phyloP scores from a whole-genome alignment of 176 grass and related monocot genomes.

The Zizania latifolia region DNA sequence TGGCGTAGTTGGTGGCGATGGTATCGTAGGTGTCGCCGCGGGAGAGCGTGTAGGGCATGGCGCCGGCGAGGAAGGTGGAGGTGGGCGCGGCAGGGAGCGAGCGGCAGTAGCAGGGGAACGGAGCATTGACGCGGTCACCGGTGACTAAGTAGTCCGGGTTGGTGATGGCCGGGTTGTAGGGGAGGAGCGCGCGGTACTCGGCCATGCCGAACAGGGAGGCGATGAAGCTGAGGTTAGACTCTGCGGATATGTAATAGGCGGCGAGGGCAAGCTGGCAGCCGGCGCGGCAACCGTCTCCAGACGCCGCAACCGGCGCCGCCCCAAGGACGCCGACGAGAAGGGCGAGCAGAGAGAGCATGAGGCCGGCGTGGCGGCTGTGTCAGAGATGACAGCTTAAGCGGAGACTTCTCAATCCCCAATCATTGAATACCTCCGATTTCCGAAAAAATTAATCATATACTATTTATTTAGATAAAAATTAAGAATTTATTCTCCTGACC shows the following conservation, averaged over 20 bases:
- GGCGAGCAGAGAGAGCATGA: slow-evolving; percentile 1
- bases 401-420: too few species aligned
- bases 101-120: slow-evolving; percentile 55
- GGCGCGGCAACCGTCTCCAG: not conserved
- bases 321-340: not conserved
- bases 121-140: slow-evolving; percentile 32
- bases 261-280: slow-evolving; percentile 50
- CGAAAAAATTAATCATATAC: too few species aligned
- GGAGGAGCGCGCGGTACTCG: not conserved
- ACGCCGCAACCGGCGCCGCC: not conserved
- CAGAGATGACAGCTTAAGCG: too few species aligned
- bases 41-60: slow-evolving; percentile 25
- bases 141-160: slow-evolving; percentile 21
- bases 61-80: slow-evolving; percentile 45
- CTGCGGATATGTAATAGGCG: slow-evolving; percentile 42
- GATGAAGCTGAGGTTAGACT: slow-evolving; percentile 46
- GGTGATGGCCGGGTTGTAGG: slow-evolving; percentile 48
- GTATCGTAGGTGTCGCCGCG: slow-evolving; percentile 13
- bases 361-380: too few species aligned
- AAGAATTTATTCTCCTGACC: too few species aligned
- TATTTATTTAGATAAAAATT: too few species aligned
- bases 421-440: too few species aligned
- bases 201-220: slow-evolving; percentile 33
- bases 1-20: slow-evolving; percentile 29
- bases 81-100: not conserved